phyloP scores from a whole-genome alignment of 2,329 filamentous ascomycete genomes.

The Fusarium sp. region DNA sequence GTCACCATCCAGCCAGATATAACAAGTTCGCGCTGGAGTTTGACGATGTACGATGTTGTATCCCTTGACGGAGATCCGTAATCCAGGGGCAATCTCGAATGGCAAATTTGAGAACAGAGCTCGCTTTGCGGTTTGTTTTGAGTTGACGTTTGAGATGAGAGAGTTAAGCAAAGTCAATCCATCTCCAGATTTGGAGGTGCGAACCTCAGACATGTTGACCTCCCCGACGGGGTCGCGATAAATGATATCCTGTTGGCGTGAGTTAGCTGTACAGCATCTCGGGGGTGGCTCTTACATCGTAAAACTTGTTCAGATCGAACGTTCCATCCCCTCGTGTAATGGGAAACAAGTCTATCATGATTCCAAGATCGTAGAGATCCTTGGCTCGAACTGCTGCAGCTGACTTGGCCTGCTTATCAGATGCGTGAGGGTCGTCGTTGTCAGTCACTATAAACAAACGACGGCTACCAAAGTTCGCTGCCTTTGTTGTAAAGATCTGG shows the following conservation, averaged over 20 bases:
- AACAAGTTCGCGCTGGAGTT: constrained; percentile 84
- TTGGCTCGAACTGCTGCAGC: constrained; percentile 90
- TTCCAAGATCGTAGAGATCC: constrained; percentile 93
- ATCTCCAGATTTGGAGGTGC: constrained; percentile 77
- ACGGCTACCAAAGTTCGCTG: constrained; percentile 92
- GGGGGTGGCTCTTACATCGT: constrained; percentile 74
- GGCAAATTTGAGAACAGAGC: constrained; percentile 89
- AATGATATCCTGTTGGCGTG: constrained; percentile 80
- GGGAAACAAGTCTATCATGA: constrained; percentile 93
- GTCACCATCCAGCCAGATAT: constrained; percentile 90
- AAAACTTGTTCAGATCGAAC: constrained; percentile 90
- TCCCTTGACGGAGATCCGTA: constrained; percentile 92
- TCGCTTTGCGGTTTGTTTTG: constrained; percentile 87
- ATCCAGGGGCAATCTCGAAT: constrained; percentile 86
- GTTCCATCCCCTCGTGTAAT: constrained; percentile 78
- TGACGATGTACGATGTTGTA: constrained; percentile 92
- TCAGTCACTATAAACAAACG: constrained; percentile 97
- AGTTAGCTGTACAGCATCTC: background rate
- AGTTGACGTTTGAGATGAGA: constrained; percentile 89
- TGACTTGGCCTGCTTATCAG: constrained; percentile 79
- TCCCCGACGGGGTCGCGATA: constrained; percentile 84
- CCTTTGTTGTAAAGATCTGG: constrained; percentile 95
- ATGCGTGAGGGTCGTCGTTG: constrained; percentile 86
- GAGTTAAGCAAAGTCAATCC: constrained; percentile 85
- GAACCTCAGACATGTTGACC: constrained; percentile 67